Base-by-base conservation (phyloP, 2,329 filamentous ascomycete genomes). In the Hysterium pulicare region DNA sequence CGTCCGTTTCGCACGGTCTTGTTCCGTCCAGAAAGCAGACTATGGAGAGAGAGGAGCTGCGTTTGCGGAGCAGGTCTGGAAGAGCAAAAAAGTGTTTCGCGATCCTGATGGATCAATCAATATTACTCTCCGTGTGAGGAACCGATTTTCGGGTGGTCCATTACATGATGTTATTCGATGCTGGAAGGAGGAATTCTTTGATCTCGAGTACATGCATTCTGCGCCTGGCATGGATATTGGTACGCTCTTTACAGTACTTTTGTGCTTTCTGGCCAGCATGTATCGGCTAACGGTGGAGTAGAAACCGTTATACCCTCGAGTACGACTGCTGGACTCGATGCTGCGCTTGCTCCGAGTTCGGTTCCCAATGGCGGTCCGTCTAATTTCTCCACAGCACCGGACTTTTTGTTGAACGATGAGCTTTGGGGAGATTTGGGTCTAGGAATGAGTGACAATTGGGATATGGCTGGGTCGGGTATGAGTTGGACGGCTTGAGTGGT, bases 181-280 rank as follows among this genome's bases (percentile, higher is more conserved):
- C 22, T 40, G 38, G 38, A 28, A 28, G 26, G 38, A 40, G 9
- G 21, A 38, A 38, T 24, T 24, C 35, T 38, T 38, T 38, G 35
- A 28, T 38, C 4, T 3, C 10, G 32, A 34, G n/a, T 34, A 17
- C 32, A 34, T 17, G 32, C 32, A 34, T 34, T 17, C 32, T 34
- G 13, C 32, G 4, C 32, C 32, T 34, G 32, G 4, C 13, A 34
- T 5, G 4, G 32, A 34, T 34, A 34, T 16, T 34, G 32, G 32
- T 34, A 34, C 17, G 13, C n/a, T 34, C n/a, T 34, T 34, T 16
- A 17, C 32, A n/a, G 10, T 17, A n/a, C 4, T 34, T 16, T 34
- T 34, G 9, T 9, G 31, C 15, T 34, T 19, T 13, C 32, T 34
- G 13, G 13, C 32, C 16, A 34, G 32, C 13, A 34, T 34, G n/a